Evolutionary conservation across 2,329 filamentous ascomycete species (phyloP).

Genomic region (Colletotrichum trifolii): DNA sequence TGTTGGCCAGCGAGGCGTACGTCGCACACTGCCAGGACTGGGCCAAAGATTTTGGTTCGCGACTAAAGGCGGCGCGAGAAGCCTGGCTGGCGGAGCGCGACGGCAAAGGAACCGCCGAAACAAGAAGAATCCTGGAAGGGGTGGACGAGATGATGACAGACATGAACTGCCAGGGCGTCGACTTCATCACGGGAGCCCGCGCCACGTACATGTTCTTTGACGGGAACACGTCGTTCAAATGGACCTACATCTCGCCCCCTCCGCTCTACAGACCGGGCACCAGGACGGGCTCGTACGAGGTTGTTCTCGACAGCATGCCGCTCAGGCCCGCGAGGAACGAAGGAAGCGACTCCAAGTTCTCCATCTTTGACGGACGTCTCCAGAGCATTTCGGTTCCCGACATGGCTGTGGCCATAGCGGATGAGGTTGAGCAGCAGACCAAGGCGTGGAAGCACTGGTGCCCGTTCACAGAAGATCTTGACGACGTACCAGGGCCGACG

Average conservation of each 20-base stretch:
- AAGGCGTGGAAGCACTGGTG: conserved; percentile 24
- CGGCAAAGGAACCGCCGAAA: background rate
- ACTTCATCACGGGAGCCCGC: conserved; percentile 8
- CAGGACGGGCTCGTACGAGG: conserved; percentile 5
- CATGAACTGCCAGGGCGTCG: conserved; percentile 17
- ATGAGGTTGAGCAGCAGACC: conserved; percentile 17
- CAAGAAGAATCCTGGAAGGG: background rate
- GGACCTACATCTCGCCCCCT: conserved; percentile 12
- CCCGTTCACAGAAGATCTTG: conserved; percentile 14
- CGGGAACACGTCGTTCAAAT: conserved; percentile 14
- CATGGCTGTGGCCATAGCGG: conserved; percentile 21
- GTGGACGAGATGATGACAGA: conserved; percentile 12
- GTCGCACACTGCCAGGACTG: conserved; percentile 12
- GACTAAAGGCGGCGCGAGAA: background rate
- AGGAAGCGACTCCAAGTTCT: background rate
- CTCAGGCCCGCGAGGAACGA: background rate
- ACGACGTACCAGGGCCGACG: conserved; percentile 6
- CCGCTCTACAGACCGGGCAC: conserved; percentile 16
- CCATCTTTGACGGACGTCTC: conserved; percentile 5
- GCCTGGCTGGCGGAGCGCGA: conserved; percentile 12
- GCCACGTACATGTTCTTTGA: conserved; percentile 20
- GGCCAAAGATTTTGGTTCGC: conserved; percentile 1
- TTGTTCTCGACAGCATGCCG: conserved; percentile 13
- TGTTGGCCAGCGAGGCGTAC: conserved; percentile 13
- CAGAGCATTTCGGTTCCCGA: conserved; percentile 23